Evolutionary conservation across 2,329 filamentous ascomycete species (phyloP).

Genomic region (Cordyceps javanica): DNA sequence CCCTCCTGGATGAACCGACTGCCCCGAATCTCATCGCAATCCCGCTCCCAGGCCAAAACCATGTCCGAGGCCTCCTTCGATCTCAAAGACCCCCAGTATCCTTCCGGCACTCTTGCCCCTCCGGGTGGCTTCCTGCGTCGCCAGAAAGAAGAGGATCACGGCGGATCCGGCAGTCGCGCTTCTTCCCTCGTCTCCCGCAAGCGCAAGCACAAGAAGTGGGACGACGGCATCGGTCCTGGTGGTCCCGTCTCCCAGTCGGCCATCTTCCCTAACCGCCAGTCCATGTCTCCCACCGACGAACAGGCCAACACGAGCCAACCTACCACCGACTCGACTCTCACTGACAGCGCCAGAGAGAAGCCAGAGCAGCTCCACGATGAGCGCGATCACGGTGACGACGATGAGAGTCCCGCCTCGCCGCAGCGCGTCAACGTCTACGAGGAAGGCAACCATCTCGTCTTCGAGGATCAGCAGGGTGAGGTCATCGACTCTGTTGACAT

Average conservation of each 20-base stretch:
- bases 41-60: constrained; percentile 75
- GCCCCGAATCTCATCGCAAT: constrained; percentile 61
- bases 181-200: constrained; percentile 56
- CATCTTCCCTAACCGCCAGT: constrained; percentile 61
- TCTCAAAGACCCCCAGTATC: constrained; percentile 52
- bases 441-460: constrained; percentile 71
- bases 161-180: constrained; percentile 47
- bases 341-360: constrained; percentile 27
- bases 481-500: constrained; percentile 57
- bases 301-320: constrained; percentile 24
- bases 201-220: constrained; percentile 61
- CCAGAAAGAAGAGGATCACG: constrained; percentile 67
- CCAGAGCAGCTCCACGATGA: constrained; percentile 17
- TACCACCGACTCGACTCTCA: constrained; percentile 27
- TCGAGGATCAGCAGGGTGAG: constrained; percentile 83
- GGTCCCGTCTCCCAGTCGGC: constrained; percentile 87
- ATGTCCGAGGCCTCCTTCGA: constrained; percentile 73
- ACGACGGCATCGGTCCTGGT: constrained; percentile 68
- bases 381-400: constrained; percentile 13
- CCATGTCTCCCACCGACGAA: constrained; percentile 18
- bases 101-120: constrained; percentile 66
- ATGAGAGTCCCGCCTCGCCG: constrained; percentile 10
- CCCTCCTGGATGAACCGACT: constrained; percentile 93
- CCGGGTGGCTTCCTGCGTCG: constrained; percentile 75
- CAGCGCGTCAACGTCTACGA: constrained; percentile 63